Conservation (phyloP, 495 filamentous ascomycete genomes). For the Trichoderma parareesei region DNA sequence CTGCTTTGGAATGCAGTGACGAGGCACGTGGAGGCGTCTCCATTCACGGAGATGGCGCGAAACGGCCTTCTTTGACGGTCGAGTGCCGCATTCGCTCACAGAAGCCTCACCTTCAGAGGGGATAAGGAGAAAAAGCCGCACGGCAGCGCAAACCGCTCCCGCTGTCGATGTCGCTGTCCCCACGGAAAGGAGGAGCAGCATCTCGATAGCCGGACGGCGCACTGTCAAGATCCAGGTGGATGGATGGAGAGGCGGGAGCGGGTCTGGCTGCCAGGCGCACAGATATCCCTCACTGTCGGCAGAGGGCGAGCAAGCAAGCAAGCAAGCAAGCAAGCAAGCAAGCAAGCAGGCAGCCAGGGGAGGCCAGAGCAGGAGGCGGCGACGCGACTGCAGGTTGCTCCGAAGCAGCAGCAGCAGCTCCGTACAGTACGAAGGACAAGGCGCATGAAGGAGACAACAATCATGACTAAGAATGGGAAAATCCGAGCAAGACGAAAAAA, state of each 20-base stretch:
- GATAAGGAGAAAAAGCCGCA: background rate
- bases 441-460: no score
- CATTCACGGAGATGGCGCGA: background rate
- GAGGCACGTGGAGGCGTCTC: background rate
- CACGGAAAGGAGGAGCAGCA: background rate
- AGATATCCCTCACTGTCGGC: background rate
- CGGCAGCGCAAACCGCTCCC: background rate
- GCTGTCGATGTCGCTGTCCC: background rate
- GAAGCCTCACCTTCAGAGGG: background rate
- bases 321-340: no score
- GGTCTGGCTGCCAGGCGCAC: background rate
- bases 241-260: background rate
- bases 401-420: no score
- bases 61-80: background rate
- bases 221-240: conserved; percentile 1
- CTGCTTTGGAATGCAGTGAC: background rate
- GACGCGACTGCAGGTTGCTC: no score
- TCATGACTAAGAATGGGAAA: no score
- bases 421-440: no score
- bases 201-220: conserved; percentile 6
- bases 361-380: no score
- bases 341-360: no score
- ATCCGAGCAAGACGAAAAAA: background rate
- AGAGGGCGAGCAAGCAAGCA: background rate
- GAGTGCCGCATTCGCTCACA: background rate